Evolutionary conservation across 176 grass and related monocot species (phyloP).

Genomic region (Carex littledalei): DNA sequence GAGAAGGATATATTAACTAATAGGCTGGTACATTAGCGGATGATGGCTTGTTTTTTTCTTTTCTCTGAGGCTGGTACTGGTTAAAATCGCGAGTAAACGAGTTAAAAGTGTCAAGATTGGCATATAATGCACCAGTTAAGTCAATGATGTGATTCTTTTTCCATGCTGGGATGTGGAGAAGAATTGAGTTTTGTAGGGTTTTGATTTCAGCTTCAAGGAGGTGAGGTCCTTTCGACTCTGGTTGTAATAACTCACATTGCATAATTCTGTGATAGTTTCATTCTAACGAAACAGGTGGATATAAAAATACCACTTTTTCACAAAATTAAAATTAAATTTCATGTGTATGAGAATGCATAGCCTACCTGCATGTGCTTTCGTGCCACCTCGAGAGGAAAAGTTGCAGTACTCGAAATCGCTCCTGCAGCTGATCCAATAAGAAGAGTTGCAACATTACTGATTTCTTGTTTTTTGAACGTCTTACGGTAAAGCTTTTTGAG

Average conservation of each 20-base stretch:
- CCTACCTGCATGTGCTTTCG: constrained; percentile 85
- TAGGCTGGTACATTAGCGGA: background rate
- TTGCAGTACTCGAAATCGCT: constrained; percentile 83
- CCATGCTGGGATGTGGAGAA: background rate
- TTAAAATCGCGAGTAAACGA: background rate
- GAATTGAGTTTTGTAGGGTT: background rate
- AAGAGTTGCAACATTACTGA: constrained; percentile 81
- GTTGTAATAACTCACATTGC: background rate
- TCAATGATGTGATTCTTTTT: background rate
- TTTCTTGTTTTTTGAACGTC: constrained; percentile 73
- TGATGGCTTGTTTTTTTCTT: background rate
- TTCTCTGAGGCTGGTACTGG: background rate
- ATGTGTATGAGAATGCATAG: background rate
- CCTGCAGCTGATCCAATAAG: constrained; percentile 80
- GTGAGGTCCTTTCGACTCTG: background rate
- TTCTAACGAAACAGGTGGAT: background rate
- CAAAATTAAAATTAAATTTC: background rate
- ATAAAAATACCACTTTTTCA: background rate
- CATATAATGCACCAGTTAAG: background rate
- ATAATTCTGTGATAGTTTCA: background rate
- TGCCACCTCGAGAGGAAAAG: constrained; percentile 92
- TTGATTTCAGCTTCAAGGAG: background rate
- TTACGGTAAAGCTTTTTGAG: constrained; percentile 90
- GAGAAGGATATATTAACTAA: background rate
- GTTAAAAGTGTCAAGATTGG: background rate